Base-by-base conservation (phyloP, 2,329 filamentous ascomycete genomes). In the Cytospora piceae region DNA sequence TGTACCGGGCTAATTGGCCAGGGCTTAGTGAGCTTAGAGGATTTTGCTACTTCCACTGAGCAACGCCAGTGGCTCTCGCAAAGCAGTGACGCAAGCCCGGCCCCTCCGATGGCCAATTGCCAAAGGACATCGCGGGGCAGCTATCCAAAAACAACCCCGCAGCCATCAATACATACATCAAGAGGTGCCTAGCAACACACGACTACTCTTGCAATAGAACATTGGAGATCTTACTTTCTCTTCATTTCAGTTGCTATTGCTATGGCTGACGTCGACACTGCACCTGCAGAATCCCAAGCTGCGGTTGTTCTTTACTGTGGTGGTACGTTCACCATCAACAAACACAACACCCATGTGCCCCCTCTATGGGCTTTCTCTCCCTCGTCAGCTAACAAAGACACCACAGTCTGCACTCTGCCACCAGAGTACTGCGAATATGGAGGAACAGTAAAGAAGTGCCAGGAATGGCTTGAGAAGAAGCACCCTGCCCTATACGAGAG, bases 351-450 rank as follows among this genome's bases (percentile, higher is more conserved):
- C 67, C 64, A 61, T 42, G 59, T 62, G 46, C 20, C 20, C 49
- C 60, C 51, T 20, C 53, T 24, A 24, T 63, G 37, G 31, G 39
- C 51, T 32, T 55, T n/a, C 49, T 58, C 54, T 32, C 64, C 53
- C 32, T 11, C 42, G 11, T 22, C n/a, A 42, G 58, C 68, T 71
- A 69, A 70, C 63, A 61, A 63, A 69, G 32, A 24, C 39, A 29
- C 62, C 49, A 49, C 31, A 90, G 87, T 89, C 58, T 90, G 87
- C 78, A 85, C 85, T 67, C 79, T 90, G 64, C 87, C 87, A 42
- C 87, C 87, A 62, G 87, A 90, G 95, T 99, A 97, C 82, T 99
- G 95, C 83, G 95, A 99, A 81, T 98, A 97, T 79, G 95, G 95
- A 75, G 94, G 94, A 70, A 98, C 94, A 49, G 90, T 91, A 29